These are phyloP conservation scores for Tribonema minus DNA, from an alignment of 108 stramenopile species.

Conservation along the genomic window DNA sequence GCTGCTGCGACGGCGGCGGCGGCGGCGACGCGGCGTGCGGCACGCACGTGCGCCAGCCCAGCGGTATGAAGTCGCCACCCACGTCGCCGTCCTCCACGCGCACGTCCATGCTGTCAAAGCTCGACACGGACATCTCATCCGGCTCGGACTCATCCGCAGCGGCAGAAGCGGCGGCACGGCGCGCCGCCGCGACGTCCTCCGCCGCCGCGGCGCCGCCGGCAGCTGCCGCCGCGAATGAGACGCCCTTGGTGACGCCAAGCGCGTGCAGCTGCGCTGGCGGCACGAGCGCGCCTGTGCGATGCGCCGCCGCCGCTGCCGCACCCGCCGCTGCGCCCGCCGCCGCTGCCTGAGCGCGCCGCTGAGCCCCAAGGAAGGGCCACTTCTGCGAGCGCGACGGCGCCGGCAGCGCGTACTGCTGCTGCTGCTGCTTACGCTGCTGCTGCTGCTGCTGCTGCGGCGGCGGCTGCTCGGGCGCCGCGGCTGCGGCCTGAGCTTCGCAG, in stretches of 20 bases:
- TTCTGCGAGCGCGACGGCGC: too few relatives aligned
- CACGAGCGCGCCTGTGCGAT: too few relatives aligned
- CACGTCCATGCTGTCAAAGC: constrained; percentile 38
- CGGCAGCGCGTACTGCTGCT: too few relatives aligned
- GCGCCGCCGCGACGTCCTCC: neutral
- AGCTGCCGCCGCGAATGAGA: neutral
- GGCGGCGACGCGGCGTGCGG: neutral
- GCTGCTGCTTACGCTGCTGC: neutral
- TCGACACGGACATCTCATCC: constrained; percentile 24
- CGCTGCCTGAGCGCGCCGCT: too few relatives aligned
- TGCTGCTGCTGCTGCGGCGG: neutral
- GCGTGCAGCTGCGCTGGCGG: too few relatives aligned
- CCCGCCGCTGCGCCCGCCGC: too few relatives aligned
- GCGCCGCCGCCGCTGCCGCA: too few relatives aligned
- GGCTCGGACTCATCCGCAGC: constrained; percentile 2
- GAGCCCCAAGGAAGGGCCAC: too few relatives aligned
- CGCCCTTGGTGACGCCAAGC: too few relatives aligned
- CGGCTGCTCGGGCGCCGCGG: neutral
- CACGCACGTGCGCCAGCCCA: neutral
- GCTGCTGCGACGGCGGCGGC: neutral
- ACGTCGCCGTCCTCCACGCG: constrained; percentile 4
- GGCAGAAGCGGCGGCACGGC: neutral
- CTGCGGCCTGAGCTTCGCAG: too few relatives aligned
- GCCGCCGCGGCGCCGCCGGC: constrained; percentile 1
- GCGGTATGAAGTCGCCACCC: neutral